Conservation (phyloP, 169 alveolate species). For the Plasmodium relictum region DNA sequence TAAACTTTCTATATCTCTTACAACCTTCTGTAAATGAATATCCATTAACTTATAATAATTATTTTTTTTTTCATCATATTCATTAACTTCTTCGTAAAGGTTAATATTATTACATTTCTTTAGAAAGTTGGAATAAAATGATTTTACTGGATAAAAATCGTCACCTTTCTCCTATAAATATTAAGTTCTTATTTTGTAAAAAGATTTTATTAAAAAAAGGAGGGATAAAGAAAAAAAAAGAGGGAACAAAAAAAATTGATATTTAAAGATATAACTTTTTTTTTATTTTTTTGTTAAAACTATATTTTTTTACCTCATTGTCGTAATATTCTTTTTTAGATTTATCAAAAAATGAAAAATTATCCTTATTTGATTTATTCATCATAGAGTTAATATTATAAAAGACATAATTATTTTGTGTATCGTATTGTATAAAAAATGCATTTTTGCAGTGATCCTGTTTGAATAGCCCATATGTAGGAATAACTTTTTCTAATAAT, state of each 20-base stretch:
- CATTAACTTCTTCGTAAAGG: conserved; percentile 19
- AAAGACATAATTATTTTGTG: conserved; percentile 32
- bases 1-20: conserved; percentile 36
- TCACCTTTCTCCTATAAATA: neutral
- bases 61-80: neutral
- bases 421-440: conserved; percentile 6
- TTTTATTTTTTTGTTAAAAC: neutral
- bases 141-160: neutral
- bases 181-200: neutral
- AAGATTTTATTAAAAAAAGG: neutral
- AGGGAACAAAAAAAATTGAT: too few species aligned
- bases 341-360: conserved; percentile 10
- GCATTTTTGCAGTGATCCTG: neutral
- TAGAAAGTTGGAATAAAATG: conserved; percentile 12
- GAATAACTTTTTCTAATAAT: conserved; percentile 38
- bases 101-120: conserved; percentile 13
- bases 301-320: conserved; percentile 17
- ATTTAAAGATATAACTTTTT: neutral
- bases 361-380: neutral
- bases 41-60: conserved; percentile 8
- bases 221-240: neutral
- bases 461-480: conserved; percentile 28
- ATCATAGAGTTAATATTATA: conserved; percentile 38
- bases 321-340: neutral
- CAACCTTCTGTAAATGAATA: conserved; percentile 12